A percentile compares a stretch with the other conserved stretches of the same genome.
Evolutionary conservation across 441 rosid genomes (phyloP).

Genomic region (Mallotus japonicus): DNA sequence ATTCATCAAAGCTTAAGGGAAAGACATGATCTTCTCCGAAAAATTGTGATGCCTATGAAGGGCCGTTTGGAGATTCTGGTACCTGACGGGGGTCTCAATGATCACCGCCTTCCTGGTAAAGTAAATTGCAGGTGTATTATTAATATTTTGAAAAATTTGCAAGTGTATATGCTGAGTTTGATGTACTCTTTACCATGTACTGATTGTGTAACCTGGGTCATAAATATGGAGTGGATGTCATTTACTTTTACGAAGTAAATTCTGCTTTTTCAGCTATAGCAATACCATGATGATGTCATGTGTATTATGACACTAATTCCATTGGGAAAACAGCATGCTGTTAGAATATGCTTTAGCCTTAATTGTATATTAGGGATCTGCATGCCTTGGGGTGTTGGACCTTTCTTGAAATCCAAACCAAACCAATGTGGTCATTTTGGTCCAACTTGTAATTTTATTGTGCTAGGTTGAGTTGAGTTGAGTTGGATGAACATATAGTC

Average conservation of each 20-base stretch:
- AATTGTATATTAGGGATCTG: neutral
- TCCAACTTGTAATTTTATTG: neutral
- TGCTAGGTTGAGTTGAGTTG: neutral
- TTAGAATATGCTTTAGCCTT: neutral
- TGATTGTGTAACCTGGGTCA: neutral
- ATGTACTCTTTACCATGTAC: neutral
- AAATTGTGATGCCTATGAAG: conserved; percentile 75
- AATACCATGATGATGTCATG: neutral
- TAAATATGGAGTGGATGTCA: neutral
- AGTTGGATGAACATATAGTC: neutral
- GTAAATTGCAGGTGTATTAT: conserved; percentile 1
- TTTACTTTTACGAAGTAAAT: neutral
- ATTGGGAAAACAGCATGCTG: neutral
- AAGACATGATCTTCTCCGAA: conserved; percentile 74
- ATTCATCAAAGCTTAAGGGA: conserved; percentile 95
- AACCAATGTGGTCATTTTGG: neutral
- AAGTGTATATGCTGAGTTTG: neutral
- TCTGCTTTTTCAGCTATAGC: neutral
- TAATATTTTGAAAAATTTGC: neutral
- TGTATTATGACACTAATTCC: neutral
- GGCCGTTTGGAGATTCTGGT: conserved; percentile 82
- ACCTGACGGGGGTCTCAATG: conserved; percentile 77
- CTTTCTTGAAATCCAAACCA: conserved; percentile 1
- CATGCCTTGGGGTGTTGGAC: neutral
- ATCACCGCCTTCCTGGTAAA: conserved; percentile 59